A percentile compares a stretch with the other conserved stretches of the same genome.
phyloP scores from a whole-genome alignment of 495 filamentous ascomycete genomes.

The Talaromyces trachyspermus region DNA sequence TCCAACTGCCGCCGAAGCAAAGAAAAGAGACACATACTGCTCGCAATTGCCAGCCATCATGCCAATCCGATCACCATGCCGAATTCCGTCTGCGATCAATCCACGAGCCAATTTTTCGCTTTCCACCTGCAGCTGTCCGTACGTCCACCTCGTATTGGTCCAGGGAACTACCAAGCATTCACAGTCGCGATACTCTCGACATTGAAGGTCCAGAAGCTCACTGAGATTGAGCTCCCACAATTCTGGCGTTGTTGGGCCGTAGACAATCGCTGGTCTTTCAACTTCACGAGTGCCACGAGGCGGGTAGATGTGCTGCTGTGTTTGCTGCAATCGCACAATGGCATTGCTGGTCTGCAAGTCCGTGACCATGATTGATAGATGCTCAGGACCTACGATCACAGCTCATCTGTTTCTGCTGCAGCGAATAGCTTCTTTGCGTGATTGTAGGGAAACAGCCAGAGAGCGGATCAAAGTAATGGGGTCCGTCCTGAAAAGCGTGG shows the following conservation, averaged over 20 bases:
- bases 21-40: constrained; percentile 62
- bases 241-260: constrained; percentile 51
- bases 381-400: not conserved
- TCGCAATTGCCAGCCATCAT: constrained; percentile 69
- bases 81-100: constrained; percentile 51
- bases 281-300: not conserved
- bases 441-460: no score
- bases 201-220: constrained; percentile 55
- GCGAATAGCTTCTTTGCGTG: no score
- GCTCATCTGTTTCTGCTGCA: no score
- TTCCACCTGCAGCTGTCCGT: constrained; percentile 53
- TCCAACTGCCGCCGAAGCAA: constrained; percentile 58
- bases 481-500: no score
- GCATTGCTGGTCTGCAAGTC: not conserved
- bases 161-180: constrained; percentile 60
- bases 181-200: constrained; percentile 48
- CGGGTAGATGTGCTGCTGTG: constrained; percentile 3
- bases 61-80: constrained; percentile 56
- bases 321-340: constrained; percentile 5
- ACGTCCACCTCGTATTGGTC: constrained; percentile 61
- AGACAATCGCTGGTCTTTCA: constrained; percentile 39
- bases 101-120: constrained; percentile 51
- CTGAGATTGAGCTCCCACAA: constrained; percentile 56
- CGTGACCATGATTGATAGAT: not conserved
- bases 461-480: no score